Conservation (phyloP, 306 rosid species). For the Alnus glutinosa region DNA sequence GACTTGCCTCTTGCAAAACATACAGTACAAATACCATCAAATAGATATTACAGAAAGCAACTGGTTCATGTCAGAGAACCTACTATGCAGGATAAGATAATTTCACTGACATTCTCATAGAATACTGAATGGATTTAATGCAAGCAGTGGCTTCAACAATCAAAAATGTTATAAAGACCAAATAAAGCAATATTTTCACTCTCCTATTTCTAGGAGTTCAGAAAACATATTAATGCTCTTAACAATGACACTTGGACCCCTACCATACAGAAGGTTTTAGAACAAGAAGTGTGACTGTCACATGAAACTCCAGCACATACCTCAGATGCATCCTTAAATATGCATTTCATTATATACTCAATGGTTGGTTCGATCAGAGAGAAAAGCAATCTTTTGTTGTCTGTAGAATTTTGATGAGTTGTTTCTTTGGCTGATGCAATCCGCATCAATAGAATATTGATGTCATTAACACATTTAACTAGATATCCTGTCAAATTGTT, state of each 20-base stretch:
- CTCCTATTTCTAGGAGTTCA: constrained; percentile 1
- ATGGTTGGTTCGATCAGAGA: constrained; percentile 81
- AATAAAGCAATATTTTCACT: not conserved
- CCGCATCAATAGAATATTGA: constrained; percentile 48
- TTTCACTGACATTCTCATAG: constrained; percentile 20
- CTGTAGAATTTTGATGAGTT: constrained; percentile 32
- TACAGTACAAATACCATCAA: constrained; percentile 16
- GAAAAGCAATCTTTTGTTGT: constrained; percentile 50
- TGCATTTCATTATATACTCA: constrained; percentile 73
- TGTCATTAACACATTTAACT: constrained; percentile 71
- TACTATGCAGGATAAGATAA: constrained; percentile 5
- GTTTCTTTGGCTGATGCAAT: constrained; percentile 46
- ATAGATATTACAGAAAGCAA: constrained; percentile 9
- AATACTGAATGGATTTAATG: constrained; percentile 20
- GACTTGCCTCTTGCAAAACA: constrained; percentile 49
- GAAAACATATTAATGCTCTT: constrained; percentile 9
- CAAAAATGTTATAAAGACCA: not conserved
- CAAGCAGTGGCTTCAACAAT: not conserved
- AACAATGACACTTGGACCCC: constrained; percentile 20
- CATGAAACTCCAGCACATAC: constrained; percentile 43
- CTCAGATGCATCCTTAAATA: constrained; percentile 68
- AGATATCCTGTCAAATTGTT: constrained; percentile 62
- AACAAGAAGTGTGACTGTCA: constrained; percentile 18
- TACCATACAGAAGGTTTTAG: constrained; percentile 6
- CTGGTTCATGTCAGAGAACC: not conserved